Base-by-base conservation (phyloP, 2,329 filamentous ascomycete genomes). In the Monosporascus sp. region DNA sequence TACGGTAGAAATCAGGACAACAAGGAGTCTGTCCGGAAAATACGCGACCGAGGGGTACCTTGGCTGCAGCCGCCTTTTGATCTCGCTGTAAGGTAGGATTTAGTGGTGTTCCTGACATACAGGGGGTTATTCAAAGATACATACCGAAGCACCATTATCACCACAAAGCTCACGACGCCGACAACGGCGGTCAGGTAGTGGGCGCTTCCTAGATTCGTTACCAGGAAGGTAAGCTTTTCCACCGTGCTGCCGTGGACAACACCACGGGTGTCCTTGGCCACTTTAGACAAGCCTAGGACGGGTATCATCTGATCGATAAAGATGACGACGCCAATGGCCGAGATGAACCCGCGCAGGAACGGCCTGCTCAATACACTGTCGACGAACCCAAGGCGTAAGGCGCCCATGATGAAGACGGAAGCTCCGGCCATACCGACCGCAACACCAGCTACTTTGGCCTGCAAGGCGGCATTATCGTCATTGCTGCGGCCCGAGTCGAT, bases 321-420 rank as follows among this genome's bases (percentile, higher is more conserved):
- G 67, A 99, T 97, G 59, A 97, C 92, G 52, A 97, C 89, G 48
- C 94, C 94, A 67, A 99, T 95, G 49, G 94, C 94, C 53, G 90
- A 96, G 72, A 99, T 97, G 73, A 99, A 99, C 1, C 94, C 94
- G 55, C 94, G 81, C 52, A 97, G 73, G 63, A 99, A 97, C 1
- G 94, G 94, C 37, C 91, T 82, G 61, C 92, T 97, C 37, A 99
- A 79, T 11, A 99, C 92, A 64, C 91, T 96, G 67, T 99, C 94
- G 56, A 99, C 72, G 64, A 97, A 99, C 0, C 94, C 94, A 3
- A 99, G 75, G 16, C 94, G 82, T 24, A 89, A 88, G 26, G 96
- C 68, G 1, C 94, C 94, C 16, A 92, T 91, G 48, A 91, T 77
- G n/a, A 97, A 80, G 45, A 97, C 93, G 61, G 92, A 91, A 2